Percentiles rank a stretch among this genome's conserved stretches.
phyloP scores from a whole-genome alignment of 345 rosid genomes.

The Psidium friedrichsthalianum region DNA sequence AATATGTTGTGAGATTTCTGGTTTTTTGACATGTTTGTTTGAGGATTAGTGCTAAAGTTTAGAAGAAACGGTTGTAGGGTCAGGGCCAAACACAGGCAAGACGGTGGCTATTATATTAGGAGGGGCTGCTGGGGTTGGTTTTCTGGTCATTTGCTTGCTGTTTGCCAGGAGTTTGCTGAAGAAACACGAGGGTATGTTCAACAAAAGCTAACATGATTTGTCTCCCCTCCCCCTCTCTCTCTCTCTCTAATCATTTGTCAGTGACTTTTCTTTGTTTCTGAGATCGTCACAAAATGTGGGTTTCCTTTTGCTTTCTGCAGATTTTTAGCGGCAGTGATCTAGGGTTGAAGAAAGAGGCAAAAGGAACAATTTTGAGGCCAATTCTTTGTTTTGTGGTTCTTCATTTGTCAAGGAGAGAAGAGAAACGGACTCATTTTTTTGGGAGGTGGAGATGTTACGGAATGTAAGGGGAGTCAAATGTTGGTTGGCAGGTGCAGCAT shows the following conservation, averaged over 20 bases:
- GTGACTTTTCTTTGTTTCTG: background rate
- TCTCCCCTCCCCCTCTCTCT: background rate
- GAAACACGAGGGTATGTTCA: constrained; percentile 63
- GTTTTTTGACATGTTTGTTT: background rate
- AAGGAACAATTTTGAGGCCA: background rate
- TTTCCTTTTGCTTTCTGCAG: background rate
- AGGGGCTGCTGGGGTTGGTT: constrained; percentile 89
- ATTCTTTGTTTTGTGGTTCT: background rate
- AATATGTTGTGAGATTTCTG: background rate
- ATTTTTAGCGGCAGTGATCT: background rate
- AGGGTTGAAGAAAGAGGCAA: background rate
- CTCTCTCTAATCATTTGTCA: background rate
- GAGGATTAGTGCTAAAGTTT: background rate
- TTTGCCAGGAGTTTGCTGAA: constrained; percentile 67
- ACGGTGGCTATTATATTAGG: constrained; percentile 97
- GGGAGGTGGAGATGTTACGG: background rate
- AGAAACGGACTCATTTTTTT: background rate
- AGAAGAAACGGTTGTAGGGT: constrained; percentile 8
- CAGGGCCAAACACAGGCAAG: constrained; percentile 69
- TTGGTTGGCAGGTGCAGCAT: background rate
- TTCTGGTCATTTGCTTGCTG: constrained; percentile 71
- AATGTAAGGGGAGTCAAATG: background rate
- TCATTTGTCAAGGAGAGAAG: background rate
- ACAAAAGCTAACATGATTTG: background rate
- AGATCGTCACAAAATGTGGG: background rate